Evolutionary conservation across 2,329 filamentous ascomycete species (phyloP).

Genomic region (Paracorniculantispora psalliotae): DNA sequence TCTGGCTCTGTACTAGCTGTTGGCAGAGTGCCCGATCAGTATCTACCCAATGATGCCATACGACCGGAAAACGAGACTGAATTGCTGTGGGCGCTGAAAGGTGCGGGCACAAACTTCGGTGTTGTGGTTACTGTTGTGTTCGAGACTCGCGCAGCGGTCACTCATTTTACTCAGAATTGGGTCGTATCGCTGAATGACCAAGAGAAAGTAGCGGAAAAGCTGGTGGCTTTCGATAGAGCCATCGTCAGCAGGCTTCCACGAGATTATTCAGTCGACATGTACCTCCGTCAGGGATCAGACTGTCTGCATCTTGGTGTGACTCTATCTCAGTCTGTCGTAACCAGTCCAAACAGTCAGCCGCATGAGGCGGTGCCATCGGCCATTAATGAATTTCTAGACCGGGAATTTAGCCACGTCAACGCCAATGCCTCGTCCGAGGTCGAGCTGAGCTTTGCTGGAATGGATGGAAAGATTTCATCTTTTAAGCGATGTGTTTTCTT

Average conservation of each 20-base stretch:
- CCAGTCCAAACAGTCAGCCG: conserved; percentile 23
- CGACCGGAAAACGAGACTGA: conserved; percentile 44
- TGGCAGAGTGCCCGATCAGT: conserved; percentile 37
- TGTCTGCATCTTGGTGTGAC: conserved; percentile 28
- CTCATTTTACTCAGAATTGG: neutral
- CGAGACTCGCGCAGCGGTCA: conserved; percentile 29
- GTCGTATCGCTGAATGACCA: neutral
- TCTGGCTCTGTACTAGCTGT: conserved; percentile 44
- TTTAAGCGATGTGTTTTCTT: conserved; percentile 62
- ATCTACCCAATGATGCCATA: conserved; percentile 36
- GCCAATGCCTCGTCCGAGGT: conserved; percentile 48
- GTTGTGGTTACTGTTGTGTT: conserved; percentile 52
- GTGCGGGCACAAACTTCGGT: conserved; percentile 56
- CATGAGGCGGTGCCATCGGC: conserved; percentile 27
- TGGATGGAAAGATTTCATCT: conserved; percentile 59
- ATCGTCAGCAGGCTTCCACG: conserved; percentile 36
- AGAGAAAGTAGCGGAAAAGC: conserved; percentile 27
- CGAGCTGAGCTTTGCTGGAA: conserved; percentile 55
- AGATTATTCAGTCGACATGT: conserved; percentile 48
- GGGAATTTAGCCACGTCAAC: conserved; percentile 32
- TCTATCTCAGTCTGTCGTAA: conserved; percentile 46
- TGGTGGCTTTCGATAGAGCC: conserved; percentile 38
- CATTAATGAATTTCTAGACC: conserved; percentile 21
- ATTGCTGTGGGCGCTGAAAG: conserved; percentile 53
- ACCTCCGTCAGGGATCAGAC: conserved; percentile 46